Evolutionary conservation across 2,329 filamentous ascomycete genomes (phyloP).

Genomic region (Ceratocystis ficicola): DNA sequence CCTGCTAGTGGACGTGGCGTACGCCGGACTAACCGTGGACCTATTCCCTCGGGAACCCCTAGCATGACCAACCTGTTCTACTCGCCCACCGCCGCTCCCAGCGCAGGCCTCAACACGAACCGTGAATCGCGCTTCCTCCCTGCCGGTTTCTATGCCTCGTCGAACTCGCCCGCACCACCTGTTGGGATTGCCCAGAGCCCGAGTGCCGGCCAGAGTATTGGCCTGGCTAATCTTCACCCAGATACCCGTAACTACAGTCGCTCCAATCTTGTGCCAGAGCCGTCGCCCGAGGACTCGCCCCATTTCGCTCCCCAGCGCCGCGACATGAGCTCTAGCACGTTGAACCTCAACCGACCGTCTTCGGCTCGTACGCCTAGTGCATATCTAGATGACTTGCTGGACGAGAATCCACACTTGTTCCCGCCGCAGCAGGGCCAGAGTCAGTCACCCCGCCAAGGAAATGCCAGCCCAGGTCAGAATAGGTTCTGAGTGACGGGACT

Average conservation of each 20-base stretch:
- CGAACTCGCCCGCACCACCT: conserved; percentile 38
- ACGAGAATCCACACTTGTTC: conserved; percentile 51
- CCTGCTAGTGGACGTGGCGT: conserved; percentile 38
- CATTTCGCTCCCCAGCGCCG: conserved; percentile 35
- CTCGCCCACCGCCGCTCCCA: conserved; percentile 69
- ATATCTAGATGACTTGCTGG: conserved; percentile 80
- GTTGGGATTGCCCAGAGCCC: conserved; percentile 30
- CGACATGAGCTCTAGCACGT: conserved; percentile 50
- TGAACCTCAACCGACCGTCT: conserved; percentile 52
- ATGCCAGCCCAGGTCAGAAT: conserved; percentile 6
- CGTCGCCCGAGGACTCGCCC: conserved; percentile 55
- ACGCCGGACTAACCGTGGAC: conserved; percentile 41
- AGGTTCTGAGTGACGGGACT: neutral
- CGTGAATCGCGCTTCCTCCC: conserved; percentile 74
- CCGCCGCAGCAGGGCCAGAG: conserved; percentile 27
- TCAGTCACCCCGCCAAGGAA: conserved; percentile 6
- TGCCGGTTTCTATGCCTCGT: conserved; percentile 78
- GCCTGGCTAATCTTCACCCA: conserved; percentile 48
- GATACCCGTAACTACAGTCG: conserved; percentile 41
- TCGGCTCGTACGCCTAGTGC: conserved; percentile 63
- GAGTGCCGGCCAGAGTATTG: conserved; percentile 39
- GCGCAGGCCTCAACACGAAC: conserved; percentile 49
- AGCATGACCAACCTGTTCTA: conserved; percentile 75
- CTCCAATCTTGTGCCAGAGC: conserved; percentile 33
- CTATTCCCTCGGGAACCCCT: conserved; percentile 43